A percentile compares a stretch with the other conserved stretches of the same genome.
Evolutionary conservation across 805 yeast species (phyloP).

Genomic region (Kazachstania psychrophila): DNA sequence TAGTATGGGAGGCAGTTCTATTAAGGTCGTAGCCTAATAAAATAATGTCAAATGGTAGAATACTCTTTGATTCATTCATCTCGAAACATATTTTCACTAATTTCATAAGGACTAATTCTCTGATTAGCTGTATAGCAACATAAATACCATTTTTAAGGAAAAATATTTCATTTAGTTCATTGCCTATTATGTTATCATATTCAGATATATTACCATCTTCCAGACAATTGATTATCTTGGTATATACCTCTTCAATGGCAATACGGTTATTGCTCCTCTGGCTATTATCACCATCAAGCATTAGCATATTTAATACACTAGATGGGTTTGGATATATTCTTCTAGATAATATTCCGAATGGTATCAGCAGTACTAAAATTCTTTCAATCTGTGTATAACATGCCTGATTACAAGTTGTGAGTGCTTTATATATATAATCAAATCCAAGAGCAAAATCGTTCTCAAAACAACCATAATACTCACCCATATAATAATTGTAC

Average conservation of each 20-base stretch:
- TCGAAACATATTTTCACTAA: slow-evolving; percentile 34
- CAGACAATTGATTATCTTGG: slow-evolving; percentile 41
- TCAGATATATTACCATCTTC: slow-evolving; percentile 45
- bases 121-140: slow-evolving; percentile 45
- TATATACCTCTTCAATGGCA: slow-evolving; percentile 34
- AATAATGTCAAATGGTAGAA: slow-evolving; percentile 10
- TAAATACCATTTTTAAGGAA: slow-evolving; percentile 54
- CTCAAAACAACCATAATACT: slow-evolving; percentile 51
- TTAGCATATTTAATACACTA: no score
- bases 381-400: slow-evolving; percentile 16
- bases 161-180: slow-evolving; percentile 38
- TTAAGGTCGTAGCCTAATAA: not conserved
- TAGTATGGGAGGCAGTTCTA: not conserved
- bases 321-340: slow-evolving; percentile 43
- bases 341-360: slow-evolving; percentile 46
- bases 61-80: slow-evolving; percentile 4
- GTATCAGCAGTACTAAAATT: slow-evolving; percentile 54
- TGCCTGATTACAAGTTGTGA: slow-evolving; percentile 12
- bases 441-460: slow-evolving; percentile 47
- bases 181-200: slow-evolving; percentile 39
- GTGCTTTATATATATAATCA: slow-evolving; percentile 43
- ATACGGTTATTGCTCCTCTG: slow-evolving; percentile 22
- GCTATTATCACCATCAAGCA: not conserved
- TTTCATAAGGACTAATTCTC: slow-evolving; percentile 41
- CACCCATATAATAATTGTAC: slow-evolving; percentile 61